Conservation (phyloP, 2,329 filamentous ascomycete genomes). For the Diplodia mutila region DNA sequence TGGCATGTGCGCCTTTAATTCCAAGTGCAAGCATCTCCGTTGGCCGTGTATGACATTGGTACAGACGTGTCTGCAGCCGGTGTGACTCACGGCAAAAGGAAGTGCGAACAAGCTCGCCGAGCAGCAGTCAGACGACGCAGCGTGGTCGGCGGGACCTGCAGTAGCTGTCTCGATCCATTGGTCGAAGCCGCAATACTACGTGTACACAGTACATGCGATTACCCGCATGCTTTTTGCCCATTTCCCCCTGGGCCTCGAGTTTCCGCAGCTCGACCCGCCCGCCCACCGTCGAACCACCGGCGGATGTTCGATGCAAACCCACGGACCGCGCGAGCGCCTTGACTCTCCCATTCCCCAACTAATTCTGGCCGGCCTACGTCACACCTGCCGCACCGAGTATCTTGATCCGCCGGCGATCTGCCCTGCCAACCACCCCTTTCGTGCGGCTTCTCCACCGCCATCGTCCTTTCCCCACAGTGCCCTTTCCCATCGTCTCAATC, state of each 20-base stretch:
- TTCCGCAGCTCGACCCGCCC: neutral
- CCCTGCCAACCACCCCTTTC: neutral
- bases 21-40: neutral
- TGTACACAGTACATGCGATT: too few species aligned
- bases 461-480: neutral
- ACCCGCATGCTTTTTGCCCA: neutral
- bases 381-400: slow-evolving; percentile 16
- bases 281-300: neutral
- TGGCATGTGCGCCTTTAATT: neutral
- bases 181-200: neutral
- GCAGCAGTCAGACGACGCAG: neutral
- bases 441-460: neutral
- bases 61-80: neutral
- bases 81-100: neutral
- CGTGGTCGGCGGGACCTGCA: neutral
- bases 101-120: neutral
- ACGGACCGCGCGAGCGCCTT: neutral
- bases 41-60: neutral
- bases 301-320: neutral
- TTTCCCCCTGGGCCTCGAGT: neutral
- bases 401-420: slow-evolving; percentile 18
- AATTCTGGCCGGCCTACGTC: slow-evolving; percentile 6
- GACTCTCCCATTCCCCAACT: neutral
- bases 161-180: neutral
- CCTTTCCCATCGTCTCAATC: neutral